These are phyloP conservation scores for Astragalus membranaceus DNA, from an alignment of 306 rosid genomes.

Conservation along the genomic window DNA sequence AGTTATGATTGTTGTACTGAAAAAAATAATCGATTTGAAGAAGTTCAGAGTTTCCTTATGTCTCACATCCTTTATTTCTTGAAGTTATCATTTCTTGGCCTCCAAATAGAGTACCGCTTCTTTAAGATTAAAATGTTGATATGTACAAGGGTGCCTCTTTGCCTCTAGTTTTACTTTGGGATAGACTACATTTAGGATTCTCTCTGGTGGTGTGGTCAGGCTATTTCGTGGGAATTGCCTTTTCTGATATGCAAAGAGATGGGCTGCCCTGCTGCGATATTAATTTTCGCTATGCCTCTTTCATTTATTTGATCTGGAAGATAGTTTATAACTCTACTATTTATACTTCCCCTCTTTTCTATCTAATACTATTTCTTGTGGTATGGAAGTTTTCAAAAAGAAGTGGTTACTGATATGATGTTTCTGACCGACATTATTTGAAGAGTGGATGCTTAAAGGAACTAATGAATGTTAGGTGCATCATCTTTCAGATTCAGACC, in stretches of 20 bases:
- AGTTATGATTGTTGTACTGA: not conserved
- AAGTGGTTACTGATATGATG: not conserved
- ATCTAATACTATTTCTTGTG: not conserved
- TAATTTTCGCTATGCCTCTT: not conserved
- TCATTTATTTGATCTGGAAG: not conserved
- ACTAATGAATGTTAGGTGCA: not conserved
- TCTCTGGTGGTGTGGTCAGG: not conserved
- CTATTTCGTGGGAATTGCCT: not conserved
- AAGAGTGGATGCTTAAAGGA: not conserved
- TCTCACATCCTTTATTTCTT: not conserved
- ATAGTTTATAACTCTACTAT: not conserved
- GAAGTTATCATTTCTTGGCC: not conserved
- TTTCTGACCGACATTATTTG: not conserved
- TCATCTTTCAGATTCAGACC: not conserved
- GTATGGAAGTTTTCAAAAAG: not conserved
- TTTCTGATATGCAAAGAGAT: not conserved
- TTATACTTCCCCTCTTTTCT: not conserved
- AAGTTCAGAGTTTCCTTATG: constrained; percentile 1
- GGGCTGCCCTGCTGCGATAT: not conserved
- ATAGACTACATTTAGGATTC: not conserved
- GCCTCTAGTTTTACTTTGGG: not conserved
- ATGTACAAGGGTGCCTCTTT: not conserved
- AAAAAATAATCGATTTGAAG: not conserved
- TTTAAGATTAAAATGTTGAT: constrained; percentile 1
- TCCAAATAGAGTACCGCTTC: not conserved